Base-by-base conservation (phyloP, 176 grass and related monocot species). In the Avena sativa region DNA sequence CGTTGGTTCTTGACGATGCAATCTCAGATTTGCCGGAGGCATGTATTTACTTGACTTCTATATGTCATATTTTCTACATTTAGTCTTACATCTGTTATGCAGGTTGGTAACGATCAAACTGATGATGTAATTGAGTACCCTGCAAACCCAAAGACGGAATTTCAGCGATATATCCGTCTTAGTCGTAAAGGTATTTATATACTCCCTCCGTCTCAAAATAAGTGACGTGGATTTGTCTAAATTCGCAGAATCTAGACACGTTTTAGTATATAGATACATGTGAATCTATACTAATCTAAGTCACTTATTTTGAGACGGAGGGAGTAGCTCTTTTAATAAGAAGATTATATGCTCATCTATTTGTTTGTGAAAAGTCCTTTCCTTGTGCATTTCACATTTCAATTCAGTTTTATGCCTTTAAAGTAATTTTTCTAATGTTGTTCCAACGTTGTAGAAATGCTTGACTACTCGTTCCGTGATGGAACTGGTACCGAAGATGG, bases 11-110 rank as follows among this genome's bases (percentile, higher is more conserved):
- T 44, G 84, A 77, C 19, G 96, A 95, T 82, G 96, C 96, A 3
- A 88, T 98, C 78, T 98, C 96, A 51, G 96, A 98, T 74, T 77
- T 98, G 48, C 96, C 96, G 30, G 12, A 17, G 74, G 96, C 85
- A 82, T 75, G 85, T 81, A 10, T 56, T 48, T 56, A 55, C 20
- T 81, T 1, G 44, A 30, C 8, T 26, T 30, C 8, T 74, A 0
- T 49, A 43, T 70, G 20, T 26, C 12, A 25, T 74, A 72, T 21
- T 25, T 23, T 74, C 2, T 1, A 26, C 12, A 49, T 74, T 5
- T 8, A 8, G n/a, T 73, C 71, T 74, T 25, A 49, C 5, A 25
- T 46, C 17, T 84, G 73, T 26, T 83, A 46, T 83, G 44, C 82
- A 98, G 96, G 88, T 98, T 17, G 74, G n/a, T 21, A 98, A 98